phyloP scores from a whole-genome alignment of 495 filamentous ascomycete species.

The Penicillium paxilli region DNA sequence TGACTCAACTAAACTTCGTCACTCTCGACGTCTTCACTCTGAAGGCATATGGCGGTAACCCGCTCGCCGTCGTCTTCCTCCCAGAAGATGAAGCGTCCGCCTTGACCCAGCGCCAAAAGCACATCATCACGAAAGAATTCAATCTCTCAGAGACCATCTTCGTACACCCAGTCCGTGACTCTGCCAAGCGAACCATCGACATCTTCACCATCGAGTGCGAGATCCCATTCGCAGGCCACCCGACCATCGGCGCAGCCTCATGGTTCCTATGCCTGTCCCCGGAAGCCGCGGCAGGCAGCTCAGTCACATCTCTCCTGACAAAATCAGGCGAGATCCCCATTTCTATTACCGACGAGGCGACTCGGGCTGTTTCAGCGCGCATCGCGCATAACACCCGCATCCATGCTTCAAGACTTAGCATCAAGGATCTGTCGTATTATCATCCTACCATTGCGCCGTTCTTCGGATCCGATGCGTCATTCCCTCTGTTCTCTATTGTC shows the following conservation, averaged over 20 bases:
- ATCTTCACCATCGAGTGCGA: conserved; percentile 68
- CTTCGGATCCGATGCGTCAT: conserved; percentile 12
- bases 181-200: conserved; percentile 52
- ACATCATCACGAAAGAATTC: conserved; percentile 71
- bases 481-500: conserved; percentile 34
- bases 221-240: conserved; percentile 76
- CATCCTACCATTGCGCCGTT: conserved; percentile 30
- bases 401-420: conserved; percentile 43
- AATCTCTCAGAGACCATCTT: conserved; percentile 86
- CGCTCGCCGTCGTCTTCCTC: conserved; percentile 43
- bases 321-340: conserved; percentile 64
- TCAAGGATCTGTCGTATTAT: conserved; percentile 31
- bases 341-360: conserved; percentile 19
- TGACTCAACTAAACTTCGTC: conserved; percentile 34
- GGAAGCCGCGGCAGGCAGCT: conserved; percentile 21
- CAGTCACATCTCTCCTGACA: conserved; percentile 47
- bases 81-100: conserved; percentile 21
- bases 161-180: conserved; percentile 47
- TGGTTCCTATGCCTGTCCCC: conserved; percentile 46
- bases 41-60: conserved; percentile 40
- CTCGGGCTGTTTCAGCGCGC: conserved; percentile 42
- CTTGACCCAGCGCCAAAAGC: conserved; percentile 41
- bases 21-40: conserved; percentile 48
- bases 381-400: conserved; percentile 69
- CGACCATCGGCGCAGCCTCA: conserved; percentile 68